Conservation (phyloP, 306 rosid species). For the Comarum palustre region DNA sequence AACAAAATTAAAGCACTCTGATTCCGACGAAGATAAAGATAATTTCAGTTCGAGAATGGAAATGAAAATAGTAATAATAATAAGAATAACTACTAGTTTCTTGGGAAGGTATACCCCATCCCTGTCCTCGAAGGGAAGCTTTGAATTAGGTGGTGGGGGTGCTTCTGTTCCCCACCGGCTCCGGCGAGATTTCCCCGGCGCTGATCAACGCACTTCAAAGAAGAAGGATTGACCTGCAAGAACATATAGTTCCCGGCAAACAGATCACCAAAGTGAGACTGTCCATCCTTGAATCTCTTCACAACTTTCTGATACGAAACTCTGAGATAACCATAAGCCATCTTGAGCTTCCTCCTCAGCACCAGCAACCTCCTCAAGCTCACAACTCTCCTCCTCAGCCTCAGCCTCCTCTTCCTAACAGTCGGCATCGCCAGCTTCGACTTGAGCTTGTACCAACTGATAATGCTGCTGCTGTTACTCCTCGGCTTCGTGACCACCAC, state of each 20-base stretch:
- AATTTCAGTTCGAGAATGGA: not conserved
- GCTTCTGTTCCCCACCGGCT: not conserved
- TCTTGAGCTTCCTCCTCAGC: constrained; percentile 49
- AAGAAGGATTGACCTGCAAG: constrained; percentile 61
- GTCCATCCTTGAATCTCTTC: constrained; percentile 57
- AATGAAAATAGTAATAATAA: not conserved
- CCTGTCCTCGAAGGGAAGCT: not conserved
- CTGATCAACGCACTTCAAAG: constrained; percentile 32
- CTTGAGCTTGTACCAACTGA: constrained; percentile 37
- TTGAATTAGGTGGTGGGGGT: not conserved
- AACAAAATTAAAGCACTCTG: not conserved
- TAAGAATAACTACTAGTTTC: not conserved
- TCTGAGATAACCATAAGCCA: constrained; percentile 39
- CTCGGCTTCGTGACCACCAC: constrained; percentile 29
- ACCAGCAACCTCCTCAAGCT: constrained; percentile 51
- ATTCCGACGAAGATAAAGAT: not conserved
- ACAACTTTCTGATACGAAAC: constrained; percentile 37
- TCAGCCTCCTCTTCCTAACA: constrained; percentile 49
- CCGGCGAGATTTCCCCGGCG: not conserved
- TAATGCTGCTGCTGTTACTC: not conserved
- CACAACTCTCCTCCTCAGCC: constrained; percentile 55
- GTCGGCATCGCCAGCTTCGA: constrained; percentile 20
- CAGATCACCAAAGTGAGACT: constrained; percentile 65
- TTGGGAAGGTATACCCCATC: constrained; percentile 1
- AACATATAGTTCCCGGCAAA: constrained; percentile 81